phyloP scores from a whole-genome alignment of 163 green algal genomes.

The Scenedesmus sp. region DNA sequence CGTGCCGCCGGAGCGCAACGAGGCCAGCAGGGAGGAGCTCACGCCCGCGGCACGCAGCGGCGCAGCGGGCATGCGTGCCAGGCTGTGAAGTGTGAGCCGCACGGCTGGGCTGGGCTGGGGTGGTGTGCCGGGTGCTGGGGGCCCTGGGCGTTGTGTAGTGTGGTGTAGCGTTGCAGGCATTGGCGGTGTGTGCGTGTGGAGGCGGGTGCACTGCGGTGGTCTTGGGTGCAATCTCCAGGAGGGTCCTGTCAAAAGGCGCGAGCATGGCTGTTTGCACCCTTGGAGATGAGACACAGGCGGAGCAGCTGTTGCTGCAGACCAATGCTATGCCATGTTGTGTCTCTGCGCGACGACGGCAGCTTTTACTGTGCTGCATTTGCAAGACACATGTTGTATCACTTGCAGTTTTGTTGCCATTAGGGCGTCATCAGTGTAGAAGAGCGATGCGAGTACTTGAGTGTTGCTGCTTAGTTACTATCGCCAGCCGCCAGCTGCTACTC shows the following conservation, averaged over 20 bases:
- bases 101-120: background rate
- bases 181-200: too few species aligned
- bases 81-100: background rate
- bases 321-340: background rate
- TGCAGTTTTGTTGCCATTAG: background rate
- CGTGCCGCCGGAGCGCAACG: slow-evolving; percentile 49
- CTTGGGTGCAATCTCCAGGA: background rate
- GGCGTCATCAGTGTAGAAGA: background rate
- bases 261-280: background rate
- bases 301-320: background rate
- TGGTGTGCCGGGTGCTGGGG: background rate
- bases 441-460: background rate
- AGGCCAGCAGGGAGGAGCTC: slow-evolving; percentile 51
- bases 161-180: background rate
- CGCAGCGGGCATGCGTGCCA: background rate
- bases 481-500: background rate
- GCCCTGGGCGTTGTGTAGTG: background rate
- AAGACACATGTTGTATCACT: background rate
- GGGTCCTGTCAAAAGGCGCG: too few species aligned
- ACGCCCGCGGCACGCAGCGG: background rate
- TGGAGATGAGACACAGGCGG: background rate
- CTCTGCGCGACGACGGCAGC: background rate
- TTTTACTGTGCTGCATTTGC: background rate
- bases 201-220: too few species aligned
- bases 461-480: background rate